Conservation (phyloP, 2,329 filamentous ascomycete species). For the Aspergillus novofumigatus region DNA sequence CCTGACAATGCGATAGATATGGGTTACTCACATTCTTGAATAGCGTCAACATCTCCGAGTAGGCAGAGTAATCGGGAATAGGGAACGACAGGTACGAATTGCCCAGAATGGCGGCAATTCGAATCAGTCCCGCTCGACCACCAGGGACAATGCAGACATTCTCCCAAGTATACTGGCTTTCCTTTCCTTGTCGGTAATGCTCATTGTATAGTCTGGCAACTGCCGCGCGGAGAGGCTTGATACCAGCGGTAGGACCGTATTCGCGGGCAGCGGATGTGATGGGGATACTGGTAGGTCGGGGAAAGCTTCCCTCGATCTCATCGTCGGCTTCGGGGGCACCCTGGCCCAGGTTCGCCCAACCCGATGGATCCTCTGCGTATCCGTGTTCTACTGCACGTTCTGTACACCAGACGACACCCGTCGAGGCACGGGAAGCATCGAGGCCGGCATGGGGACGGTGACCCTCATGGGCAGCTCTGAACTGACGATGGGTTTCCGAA, state of each 20-base stretch:
- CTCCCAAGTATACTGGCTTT: constrained; percentile 91
- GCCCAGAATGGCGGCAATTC: constrained; percentile 89
- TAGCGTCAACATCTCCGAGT: constrained; percentile 93
- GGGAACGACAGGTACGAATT: constrained; percentile 93
- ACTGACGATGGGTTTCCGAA: constrained; percentile 83
- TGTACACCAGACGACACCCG: constrained; percentile 79
- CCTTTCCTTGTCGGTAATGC: constrained; percentile 82
- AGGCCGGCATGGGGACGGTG: constrained; percentile 88
- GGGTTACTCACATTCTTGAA: constrained; percentile 66
- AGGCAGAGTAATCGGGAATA: constrained; percentile 91
- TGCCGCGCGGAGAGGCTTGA: constrained; percentile 82
- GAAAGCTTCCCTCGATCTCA: constrained; percentile 84
- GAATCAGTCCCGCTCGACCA: constrained; percentile 85
- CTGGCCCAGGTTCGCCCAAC: constrained; percentile 92
- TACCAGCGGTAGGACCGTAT: constrained; percentile 91
- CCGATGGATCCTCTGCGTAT: constrained; percentile 73
- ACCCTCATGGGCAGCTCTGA: constrained; percentile 84
- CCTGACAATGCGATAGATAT: neutral
- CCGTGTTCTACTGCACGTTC: constrained; percentile 79
- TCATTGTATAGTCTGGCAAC: constrained; percentile 91
- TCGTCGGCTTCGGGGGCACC: constrained; percentile 92
- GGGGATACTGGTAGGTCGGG: constrained; percentile 72
- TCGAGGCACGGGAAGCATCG: constrained; percentile 81
- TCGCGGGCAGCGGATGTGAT: constrained; percentile 75
- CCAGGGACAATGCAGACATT: constrained; percentile 96